Base-by-base conservation (phyloP, 1,284 basidiomycete genomes). In the Phellinidium pouzarii region DNA sequence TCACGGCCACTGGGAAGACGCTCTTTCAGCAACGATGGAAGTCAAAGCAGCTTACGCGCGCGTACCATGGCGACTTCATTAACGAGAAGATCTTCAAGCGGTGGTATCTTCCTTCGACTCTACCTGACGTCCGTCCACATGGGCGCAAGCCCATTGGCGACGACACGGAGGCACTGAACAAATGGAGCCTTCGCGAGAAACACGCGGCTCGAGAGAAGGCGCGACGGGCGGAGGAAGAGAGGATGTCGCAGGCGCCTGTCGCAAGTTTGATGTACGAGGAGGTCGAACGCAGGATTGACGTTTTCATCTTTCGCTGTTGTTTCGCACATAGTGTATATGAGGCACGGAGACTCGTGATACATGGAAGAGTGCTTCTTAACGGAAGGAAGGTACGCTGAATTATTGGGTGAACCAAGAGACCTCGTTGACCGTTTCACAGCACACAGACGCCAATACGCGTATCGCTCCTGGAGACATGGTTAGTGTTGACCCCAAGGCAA, bases 31-130 rank as follows among this genome's bases (percentile, higher is more conserved):
- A 97, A 65, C 86, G 94, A 37, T 98, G 93, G 91, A 76, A 75
- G 22, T 81, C 91, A 14, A 98, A 97, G 70, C 79, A 85, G n/a
- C 80, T 94, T 57, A 79, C 93, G 27, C 84, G 94, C 54, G 94
- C 84, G 3, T 99, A 99, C 74, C 95, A 99, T 66, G 94, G 94
- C 37, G 94, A 99, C 76, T 89, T 83, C 69, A 93, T 98, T 58
- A 85, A 86, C 52, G 92, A 95, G 72, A 89, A 87, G 63, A 83
- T 85, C 38, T 98, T 98, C 80, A 94, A 95, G 68, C 83, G 90
- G 48, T 95, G 93, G 89, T 98, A 93, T 68, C 79, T 99, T 20
- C 95, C 95, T 8, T 75, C 80, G 53, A 84, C 80, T 0, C 74
- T 99, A 11, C 94, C 95, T 0, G 88, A 91, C 60, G 89, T 96